These are phyloP conservation scores for Nannizzia gypsea DNA, from an alignment of 2,329 filamentous ascomycete species.

Conservation along the genomic window DNA sequence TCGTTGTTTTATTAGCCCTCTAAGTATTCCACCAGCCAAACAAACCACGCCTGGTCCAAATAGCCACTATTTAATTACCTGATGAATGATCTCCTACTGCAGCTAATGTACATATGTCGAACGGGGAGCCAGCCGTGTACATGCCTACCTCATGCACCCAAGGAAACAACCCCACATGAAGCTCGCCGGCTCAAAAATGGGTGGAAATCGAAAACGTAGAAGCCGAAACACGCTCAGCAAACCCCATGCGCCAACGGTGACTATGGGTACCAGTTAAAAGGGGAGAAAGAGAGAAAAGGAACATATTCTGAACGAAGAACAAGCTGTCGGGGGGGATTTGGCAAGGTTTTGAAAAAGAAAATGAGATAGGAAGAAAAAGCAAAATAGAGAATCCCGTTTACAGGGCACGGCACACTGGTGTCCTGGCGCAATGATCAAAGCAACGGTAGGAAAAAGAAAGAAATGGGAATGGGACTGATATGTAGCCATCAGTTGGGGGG, in stretches of 20 bases:
- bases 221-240: not conserved
- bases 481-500: not conserved
- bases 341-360: not conserved
- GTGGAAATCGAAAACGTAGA: not conserved
- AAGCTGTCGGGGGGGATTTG: not conserved
- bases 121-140: slow-evolving; percentile 2
- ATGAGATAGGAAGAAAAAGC: not conserved
- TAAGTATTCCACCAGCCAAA: not conserved
- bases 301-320: not conserved
- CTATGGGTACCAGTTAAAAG: not conserved
- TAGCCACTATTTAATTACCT: not conserved
- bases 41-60: not conserved
- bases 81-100: not conserved
- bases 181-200: not conserved
- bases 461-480: not conserved
- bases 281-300: not conserved
- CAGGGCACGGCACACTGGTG: slow-evolving; percentile 1
- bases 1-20: not conserved
- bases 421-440: slow-evolving; percentile 1
- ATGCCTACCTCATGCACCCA: slow-evolving; percentile 5
- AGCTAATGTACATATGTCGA: slow-evolving; percentile 4
- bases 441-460: slow-evolving; percentile 1
- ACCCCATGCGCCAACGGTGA: not conserved
- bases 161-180: slow-evolving; percentile 1
- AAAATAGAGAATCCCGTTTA: not conserved